Evolutionary conservation across 228 moss, liverwort and hornwort species (phyloP).

Genomic region (Sphagnum fallax): DNA sequence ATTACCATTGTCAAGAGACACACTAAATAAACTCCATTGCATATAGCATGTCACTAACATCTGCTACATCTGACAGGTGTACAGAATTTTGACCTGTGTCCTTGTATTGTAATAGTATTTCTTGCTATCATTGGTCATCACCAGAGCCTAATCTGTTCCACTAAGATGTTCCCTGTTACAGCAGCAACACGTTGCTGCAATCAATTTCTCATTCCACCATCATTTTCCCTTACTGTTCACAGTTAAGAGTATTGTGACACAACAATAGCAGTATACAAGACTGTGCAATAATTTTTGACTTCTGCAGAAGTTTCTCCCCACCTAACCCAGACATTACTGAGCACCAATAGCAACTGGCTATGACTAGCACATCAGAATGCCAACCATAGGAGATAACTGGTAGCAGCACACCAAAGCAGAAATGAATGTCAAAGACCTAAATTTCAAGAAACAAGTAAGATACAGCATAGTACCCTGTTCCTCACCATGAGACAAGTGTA

Average conservation of each 20-base stretch:
- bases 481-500: conserved; percentile 87
- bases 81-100: conserved; percentile 44
- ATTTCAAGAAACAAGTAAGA: no score
- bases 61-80: no score
- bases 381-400: conserved; percentile 5
- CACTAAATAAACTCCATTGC: not conserved
- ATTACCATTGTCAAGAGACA: conserved; percentile 12
- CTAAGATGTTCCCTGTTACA: conserved; percentile 68
- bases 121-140: conserved; percentile 73
- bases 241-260: not conserved
- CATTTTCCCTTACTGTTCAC: no score
- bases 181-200: not conserved
- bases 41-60: no score
- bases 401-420: not conserved
- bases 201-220: no score
- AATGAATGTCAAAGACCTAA: not conserved
- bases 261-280: not conserved
- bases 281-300: not conserved
- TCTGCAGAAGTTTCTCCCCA: not conserved
- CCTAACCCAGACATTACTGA: no score
- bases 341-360: not conserved
- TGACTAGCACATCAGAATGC: conserved; percentile 2
- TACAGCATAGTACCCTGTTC: not conserved
- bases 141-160: conserved; percentile 81
- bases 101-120: conserved; percentile 87